phyloP scores from a whole-genome alignment of 2,329 filamentous ascomycete species.

The Fusarium pilosicola region DNA sequence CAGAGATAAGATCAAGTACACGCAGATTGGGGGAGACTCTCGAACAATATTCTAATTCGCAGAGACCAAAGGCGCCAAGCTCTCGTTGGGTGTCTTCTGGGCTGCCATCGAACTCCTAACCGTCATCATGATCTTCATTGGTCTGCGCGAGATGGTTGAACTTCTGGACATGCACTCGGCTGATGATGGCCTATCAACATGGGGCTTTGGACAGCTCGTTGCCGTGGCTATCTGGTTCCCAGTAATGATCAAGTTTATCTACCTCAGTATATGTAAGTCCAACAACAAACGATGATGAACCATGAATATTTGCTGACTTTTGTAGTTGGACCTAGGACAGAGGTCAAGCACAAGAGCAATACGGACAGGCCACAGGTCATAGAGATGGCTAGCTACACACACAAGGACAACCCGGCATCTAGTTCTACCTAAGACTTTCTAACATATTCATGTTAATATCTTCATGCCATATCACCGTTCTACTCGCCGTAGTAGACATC shows the following conservation, averaged over 20 bases:
- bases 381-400: background rate
- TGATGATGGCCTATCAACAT: background rate
- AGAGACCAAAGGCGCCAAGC: background rate
- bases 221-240: constrained; percentile 10
- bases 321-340: background rate
- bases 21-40: background rate
- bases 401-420: background rate
- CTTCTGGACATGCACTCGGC: background rate
- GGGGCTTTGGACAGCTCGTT: constrained; percentile 7
- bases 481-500: background rate
- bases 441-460: rapidly evolving
- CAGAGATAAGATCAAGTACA: background rate
- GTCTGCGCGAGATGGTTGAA: background rate
- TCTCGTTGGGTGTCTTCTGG: background rate
- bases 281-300: rapidly evolving
- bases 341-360: background rate
- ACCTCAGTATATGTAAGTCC: background rate
- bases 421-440: rapidly evolving
- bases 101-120: background rate
- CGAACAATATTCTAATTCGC: background rate
- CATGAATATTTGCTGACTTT: background rate
- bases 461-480: background rate
- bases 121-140: background rate
- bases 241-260: background rate
- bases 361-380: background rate